Evolutionary conservation across 768 basidiomycete species (phyloP), one percentile per base, ranked within the genome.

Genomic region (Russula virescens): DNA sequence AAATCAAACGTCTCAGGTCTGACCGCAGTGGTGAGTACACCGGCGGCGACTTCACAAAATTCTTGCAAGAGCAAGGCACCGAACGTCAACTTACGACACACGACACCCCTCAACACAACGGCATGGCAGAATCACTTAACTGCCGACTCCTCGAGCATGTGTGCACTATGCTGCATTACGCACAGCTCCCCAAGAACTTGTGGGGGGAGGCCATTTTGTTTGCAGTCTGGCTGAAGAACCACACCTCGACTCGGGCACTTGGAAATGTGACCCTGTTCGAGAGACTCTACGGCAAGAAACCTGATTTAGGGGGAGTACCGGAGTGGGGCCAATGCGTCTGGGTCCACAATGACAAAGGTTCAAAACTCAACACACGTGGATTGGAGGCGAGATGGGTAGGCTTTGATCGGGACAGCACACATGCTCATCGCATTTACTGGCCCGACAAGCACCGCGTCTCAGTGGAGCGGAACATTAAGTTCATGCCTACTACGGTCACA

Each of bases 111-210:
- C 52, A 61, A n/a, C 60, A 54, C 7, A 82, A 81, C 60, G 78
- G 81, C 1, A 66, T 81, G 8, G 74, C 78, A 0, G 76, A 82
- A 64, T 68, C 73, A 4, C 63, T 71, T 1, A 82, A 80, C 59
- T 68, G 74, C 13, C 75, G 74, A 0, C 63, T 77, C 13, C 28
- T 75, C 6, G 73, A 79, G 47, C 53, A 68, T 5, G 70, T 74
- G 0, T 69, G 42, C 23, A 50, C 62, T 4, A 31, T 63, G 1
- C 19, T 63, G 1, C 56, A 63, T n/a, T 11, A 38, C 19, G 4
- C 26, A 7, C 28, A 35, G 5, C 26, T 63, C 18, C 56, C 52
- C 3, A 49, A 52, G 28, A 14, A 2, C 21, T 23, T 63, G 1
- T 63, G 62, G 62, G 56, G 49, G 19, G 55, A 63, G 11, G 62